Conservation (phyloP, 108 stramenopile genomes). For the Bacterosira constricta region DNA sequence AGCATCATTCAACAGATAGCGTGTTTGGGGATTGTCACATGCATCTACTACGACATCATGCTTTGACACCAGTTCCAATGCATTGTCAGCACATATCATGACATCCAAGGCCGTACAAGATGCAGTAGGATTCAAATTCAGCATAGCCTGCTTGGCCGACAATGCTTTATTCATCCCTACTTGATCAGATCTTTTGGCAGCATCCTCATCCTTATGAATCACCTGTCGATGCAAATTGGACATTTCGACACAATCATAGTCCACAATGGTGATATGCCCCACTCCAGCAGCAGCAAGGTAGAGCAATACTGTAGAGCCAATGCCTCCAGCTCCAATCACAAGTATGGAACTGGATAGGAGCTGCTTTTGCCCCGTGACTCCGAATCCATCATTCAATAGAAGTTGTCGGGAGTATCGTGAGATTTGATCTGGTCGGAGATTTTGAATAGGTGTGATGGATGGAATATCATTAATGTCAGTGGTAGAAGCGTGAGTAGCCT, state of each 20-base stretch:
- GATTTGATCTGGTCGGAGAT: conserved; percentile 54
- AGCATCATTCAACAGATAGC: conserved; percentile 96
- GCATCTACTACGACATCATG: conserved; percentile 93
- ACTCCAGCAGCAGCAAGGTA: conserved; percentile 85
- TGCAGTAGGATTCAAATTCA: conserved; percentile 74
- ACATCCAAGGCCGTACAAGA: conserved; percentile 43
- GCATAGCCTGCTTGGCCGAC: conserved; percentile 67
- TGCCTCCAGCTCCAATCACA: conserved; percentile 87
- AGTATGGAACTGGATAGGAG: conserved; percentile 69
- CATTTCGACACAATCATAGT: conserved; percentile 93
- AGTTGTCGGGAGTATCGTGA: conserved; percentile 85
- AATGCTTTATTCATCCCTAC: conserved; percentile 79
- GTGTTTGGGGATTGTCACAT: conserved; percentile 95
- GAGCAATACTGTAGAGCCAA: conserved; percentile 80
- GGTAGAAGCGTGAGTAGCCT: neutral
- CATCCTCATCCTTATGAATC: conserved; percentile 71
- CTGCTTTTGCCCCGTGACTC: conserved; percentile 76
- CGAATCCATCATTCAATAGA: conserved; percentile 68
- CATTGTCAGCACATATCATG: conserved; percentile 61
- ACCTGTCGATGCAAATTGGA: conserved; percentile 97
- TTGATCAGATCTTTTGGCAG: conserved; percentile 22
- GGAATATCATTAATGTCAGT: conserved; percentile 16
- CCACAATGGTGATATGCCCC: conserved; percentile 85
- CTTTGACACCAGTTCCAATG: conserved; percentile 57
- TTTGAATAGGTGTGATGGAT: conserved; percentile 13